Conservation (phyloP, 768 basidiomycete genomes). For the Panellus pusillus region DNA sequence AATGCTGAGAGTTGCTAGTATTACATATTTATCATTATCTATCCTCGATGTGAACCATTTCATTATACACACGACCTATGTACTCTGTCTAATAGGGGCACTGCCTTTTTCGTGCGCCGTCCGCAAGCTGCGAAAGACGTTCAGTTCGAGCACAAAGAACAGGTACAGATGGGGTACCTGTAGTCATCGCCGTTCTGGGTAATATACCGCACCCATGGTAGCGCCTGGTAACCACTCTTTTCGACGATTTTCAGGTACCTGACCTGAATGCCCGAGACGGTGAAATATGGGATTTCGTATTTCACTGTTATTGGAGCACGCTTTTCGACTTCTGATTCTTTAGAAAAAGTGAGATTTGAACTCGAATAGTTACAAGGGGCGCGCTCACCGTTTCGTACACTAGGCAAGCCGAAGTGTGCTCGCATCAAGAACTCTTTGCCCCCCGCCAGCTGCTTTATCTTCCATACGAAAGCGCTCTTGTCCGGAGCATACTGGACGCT, state of each 20-base stretch:
- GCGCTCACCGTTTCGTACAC: slow-evolving; percentile 83
- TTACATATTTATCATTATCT: slow-evolving; percentile 5
- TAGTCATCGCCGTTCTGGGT: slow-evolving; percentile 92
- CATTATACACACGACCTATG: slow-evolving; percentile 18
- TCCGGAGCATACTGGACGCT: slow-evolving; percentile 97
- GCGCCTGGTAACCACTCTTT: slow-evolving; percentile 95
- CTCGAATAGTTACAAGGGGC: neutral
- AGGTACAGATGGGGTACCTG: slow-evolving; percentile 47
- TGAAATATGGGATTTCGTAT: slow-evolving; percentile 99
- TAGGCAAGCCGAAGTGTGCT: slow-evolving; percentile 95
- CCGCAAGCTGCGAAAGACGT: slow-evolving; percentile 48
- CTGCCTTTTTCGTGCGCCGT: slow-evolving; percentile 77
- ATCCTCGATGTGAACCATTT: neutral
- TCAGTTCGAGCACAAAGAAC: neutral
- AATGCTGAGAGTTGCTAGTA: neutral
- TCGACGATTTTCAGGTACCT: slow-evolving; percentile 98
- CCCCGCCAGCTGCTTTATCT: slow-evolving; percentile 96
- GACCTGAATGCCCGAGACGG: slow-evolving; percentile 96
- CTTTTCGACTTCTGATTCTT: slow-evolving; percentile 79
- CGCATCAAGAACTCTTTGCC: slow-evolving; percentile 97
- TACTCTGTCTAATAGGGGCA: slow-evolving; percentile 52
- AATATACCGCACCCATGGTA: slow-evolving; percentile 96
- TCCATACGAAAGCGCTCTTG: slow-evolving; percentile 98
- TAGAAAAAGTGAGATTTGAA: neutral
- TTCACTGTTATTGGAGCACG: slow-evolving; percentile 95